Percentiles rank a stretch among this genome's conserved stretches.
These are phyloP conservation scores for Beverwykella pulmonaria DNA, from an alignment of 495 filamentous ascomycete genomes.

Conservation along the genomic window DNA sequence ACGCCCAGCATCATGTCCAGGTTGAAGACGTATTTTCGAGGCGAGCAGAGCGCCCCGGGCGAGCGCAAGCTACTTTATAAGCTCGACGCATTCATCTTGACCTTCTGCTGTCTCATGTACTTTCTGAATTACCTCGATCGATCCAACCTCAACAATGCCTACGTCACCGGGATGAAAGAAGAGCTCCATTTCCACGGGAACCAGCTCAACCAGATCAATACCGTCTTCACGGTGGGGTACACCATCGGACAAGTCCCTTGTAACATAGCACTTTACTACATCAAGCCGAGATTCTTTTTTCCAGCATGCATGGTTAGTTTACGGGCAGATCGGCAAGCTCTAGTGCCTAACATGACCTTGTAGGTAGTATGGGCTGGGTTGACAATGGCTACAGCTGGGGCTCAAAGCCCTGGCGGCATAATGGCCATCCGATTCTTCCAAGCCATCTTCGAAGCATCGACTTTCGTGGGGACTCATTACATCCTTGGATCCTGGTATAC, in stretches of 20 bases:
- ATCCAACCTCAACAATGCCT: constrained; percentile 63
- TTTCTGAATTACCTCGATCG: constrained; percentile 60
- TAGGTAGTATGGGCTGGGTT: constrained; percentile 57
- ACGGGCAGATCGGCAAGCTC: not conserved
- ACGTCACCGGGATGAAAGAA: constrained; percentile 68
- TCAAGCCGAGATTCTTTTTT: constrained; percentile 63
- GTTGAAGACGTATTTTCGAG: constrained; percentile 32
- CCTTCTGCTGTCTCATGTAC: constrained; percentile 65
- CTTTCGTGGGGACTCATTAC: constrained; percentile 67
- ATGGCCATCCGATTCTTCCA: constrained; percentile 72
- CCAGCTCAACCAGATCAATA: constrained; percentile 63
- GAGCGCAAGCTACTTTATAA: constrained; percentile 57
- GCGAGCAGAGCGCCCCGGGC: constrained; percentile 40
- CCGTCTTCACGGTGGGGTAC: constrained; percentile 51
- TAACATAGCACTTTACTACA: constrained; percentile 61
- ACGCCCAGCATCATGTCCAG: constrained; percentile 21
- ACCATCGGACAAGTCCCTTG: constrained; percentile 52
- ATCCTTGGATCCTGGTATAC: constrained; percentile 72
- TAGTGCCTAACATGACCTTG: not conserved
- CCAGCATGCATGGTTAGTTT: constrained; percentile 57
- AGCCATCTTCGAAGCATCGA: constrained; percentile 62
- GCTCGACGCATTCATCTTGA: constrained; percentile 67
- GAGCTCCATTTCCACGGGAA: constrained; percentile 60
- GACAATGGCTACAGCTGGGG: constrained; percentile 62
- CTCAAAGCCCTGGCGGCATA: constrained; percentile 55